These are phyloP conservation scores for Microdochium bolleyi DNA, from an alignment of 2,329 filamentous ascomycete species.

Conservation along the genomic window DNA sequence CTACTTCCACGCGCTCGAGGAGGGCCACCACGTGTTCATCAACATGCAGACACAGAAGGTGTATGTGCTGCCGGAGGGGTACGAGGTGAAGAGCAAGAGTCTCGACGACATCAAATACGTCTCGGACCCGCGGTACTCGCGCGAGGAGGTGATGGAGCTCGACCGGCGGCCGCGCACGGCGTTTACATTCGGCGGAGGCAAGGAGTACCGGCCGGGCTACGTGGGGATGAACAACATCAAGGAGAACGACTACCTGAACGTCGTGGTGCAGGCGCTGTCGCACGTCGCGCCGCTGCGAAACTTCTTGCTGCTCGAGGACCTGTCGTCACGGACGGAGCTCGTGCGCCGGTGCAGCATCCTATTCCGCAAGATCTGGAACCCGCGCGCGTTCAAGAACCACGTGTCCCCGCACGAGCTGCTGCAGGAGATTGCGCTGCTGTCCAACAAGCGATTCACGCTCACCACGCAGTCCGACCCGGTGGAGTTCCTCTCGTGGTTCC, in stretches of 20 bases:
- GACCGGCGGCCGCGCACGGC: slow-evolving; percentile 58
- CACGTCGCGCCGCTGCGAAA: slow-evolving; percentile 88
- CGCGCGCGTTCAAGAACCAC: slow-evolving; percentile 89
- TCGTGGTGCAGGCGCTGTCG: slow-evolving; percentile 82
- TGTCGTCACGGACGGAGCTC: slow-evolving; percentile 65
- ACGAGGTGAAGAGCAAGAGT: slow-evolving; percentile 90
- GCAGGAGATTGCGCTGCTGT: slow-evolving; percentile 85
- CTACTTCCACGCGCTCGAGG: slow-evolving; percentile 94
- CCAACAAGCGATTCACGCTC: slow-evolving; percentile 86
- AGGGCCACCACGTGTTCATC: slow-evolving; percentile 95
- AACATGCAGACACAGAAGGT: slow-evolving; percentile 92
- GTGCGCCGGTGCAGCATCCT: slow-evolving; percentile 83
- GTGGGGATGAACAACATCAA: slow-evolving; percentile 99
- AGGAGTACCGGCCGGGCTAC: slow-evolving; percentile 85
- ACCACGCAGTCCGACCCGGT: slow-evolving; percentile 90
- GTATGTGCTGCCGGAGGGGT: slow-evolving; percentile 89
- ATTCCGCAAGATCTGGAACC: slow-evolving; percentile 96
- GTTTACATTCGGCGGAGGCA: slow-evolving; percentile 68
- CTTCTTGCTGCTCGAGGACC: slow-evolving; percentile 82
- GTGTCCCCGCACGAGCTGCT: slow-evolving; percentile 96
- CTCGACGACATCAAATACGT: slow-evolving; percentile 98
- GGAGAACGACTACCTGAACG: slow-evolving; percentile 97
- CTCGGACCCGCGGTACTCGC: slow-evolving; percentile 80
- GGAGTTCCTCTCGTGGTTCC: slow-evolving; percentile 94
- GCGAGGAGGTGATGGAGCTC: slow-evolving; percentile 69